Conservation (phyloP, 2,329 filamentous ascomycete genomes). For the Colletotrichum sublineola region DNA sequence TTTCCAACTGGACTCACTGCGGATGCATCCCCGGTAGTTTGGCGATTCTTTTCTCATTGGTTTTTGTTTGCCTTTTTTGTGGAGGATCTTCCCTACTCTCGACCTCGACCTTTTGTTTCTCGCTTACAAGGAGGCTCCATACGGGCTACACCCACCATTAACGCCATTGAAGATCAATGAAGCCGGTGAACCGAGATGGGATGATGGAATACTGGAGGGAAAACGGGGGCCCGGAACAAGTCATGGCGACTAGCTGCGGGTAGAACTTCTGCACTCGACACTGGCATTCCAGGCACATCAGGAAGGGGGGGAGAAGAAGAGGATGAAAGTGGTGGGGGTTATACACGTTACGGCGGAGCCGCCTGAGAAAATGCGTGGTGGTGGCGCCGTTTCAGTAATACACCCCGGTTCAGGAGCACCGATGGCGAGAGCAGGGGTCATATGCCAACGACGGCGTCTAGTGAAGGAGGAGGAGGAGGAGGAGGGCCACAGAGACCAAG, state of each 20-base stretch:
- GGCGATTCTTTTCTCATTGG: too few relatives aligned
- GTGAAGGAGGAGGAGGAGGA: background rate
- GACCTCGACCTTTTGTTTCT: slow-evolving; percentile 4
- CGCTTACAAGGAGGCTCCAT: slow-evolving; percentile 17
- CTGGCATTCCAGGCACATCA: background rate
- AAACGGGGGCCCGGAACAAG: background rate
- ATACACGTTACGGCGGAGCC: slow-evolving; percentile 25
- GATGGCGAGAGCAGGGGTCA: slow-evolving; percentile 24
- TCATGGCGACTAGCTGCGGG: background rate
- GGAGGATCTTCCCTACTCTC: slow-evolving; percentile 14
- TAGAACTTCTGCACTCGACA: background rate
- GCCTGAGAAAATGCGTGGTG: slow-evolving; percentile 40
- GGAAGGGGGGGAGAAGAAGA: background rate
- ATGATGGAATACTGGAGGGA: slow-evolving; percentile 7
- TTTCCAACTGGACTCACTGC: slow-evolving; percentile 12
- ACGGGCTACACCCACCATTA: background rate
- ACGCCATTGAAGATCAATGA: slow-evolving; percentile 17
- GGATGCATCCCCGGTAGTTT: background rate
- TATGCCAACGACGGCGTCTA: slow-evolving; percentile 20
- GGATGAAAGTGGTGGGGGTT: slow-evolving; percentile 10
- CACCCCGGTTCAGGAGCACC: slow-evolving; percentile 23
- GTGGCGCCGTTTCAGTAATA: slow-evolving; percentile 35
- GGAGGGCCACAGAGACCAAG: slow-evolving; percentile 6
- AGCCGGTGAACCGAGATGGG: slow-evolving; percentile 36
- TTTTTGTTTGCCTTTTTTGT: too few relatives aligned